Evolutionary conservation across 805 yeast species (phyloP).

Genomic region (Lipomyces anomalus): DNA sequence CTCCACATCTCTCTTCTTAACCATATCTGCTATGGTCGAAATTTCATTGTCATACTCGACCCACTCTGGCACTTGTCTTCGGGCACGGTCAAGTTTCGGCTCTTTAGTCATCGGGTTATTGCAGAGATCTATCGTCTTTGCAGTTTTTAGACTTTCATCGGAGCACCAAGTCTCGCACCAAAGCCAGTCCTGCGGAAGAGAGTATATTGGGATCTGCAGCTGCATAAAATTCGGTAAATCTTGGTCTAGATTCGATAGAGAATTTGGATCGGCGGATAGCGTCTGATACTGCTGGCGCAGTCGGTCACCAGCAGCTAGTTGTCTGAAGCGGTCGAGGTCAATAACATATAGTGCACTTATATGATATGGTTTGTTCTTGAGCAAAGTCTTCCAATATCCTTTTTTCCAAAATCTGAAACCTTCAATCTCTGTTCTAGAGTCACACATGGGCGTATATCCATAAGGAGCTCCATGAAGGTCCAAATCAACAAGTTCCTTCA

Average conservation of each 20-base stretch:
- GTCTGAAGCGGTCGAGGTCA: conserved; percentile 63
- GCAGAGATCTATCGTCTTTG: conserved; percentile 78
- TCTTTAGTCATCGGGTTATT: conserved; percentile 80
- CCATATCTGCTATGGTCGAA: conserved; percentile 27
- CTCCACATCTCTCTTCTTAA: conserved; percentile 15
- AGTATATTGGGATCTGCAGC: conserved; percentile 54
- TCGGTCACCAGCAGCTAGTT: conserved; percentile 66
- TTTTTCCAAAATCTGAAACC: conserved; percentile 88
- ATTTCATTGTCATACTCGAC: conserved; percentile 55
- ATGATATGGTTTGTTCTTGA: conserved; percentile 63
- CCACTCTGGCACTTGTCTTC: conserved; percentile 79
- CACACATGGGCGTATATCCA: conserved; percentile 84
- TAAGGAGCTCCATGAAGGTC: conserved; percentile 80
- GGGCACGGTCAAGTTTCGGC: conserved; percentile 67
- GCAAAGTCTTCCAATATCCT: conserved; percentile 76
- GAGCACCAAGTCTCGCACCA: conserved; percentile 96
- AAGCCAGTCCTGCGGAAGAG: conserved; percentile 77
- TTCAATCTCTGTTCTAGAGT: conserved; percentile 70
- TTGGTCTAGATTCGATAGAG: conserved; percentile 81
- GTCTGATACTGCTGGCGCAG: conserved; percentile 80
- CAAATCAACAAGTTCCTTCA: conserved; percentile 58
- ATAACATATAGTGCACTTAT: conserved; percentile 81
- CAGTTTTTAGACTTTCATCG: conserved; percentile 51
- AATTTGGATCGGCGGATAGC: conserved; percentile 69
- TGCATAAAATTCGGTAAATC: conserved; percentile 91